Evolutionary conservation across 2,329 filamentous ascomycete genomes (phyloP).

Genomic region (Neofusicoccum ribis): DNA sequence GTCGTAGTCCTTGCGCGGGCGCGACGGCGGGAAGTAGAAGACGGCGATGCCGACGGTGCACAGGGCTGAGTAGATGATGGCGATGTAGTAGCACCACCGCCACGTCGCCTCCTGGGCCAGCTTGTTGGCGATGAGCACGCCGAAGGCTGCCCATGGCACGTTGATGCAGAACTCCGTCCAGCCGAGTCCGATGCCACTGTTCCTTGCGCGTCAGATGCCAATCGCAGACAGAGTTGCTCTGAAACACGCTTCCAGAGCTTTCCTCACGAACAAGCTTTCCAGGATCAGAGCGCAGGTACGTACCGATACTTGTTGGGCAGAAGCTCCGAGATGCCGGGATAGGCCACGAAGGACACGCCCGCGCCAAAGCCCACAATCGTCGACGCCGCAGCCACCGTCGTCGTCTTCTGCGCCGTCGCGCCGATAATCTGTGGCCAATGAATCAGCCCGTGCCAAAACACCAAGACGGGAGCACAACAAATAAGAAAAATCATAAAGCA

Average conservation of each 20-base stretch:
- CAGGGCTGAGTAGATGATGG: constrained; percentile 46
- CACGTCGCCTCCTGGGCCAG: constrained; percentile 35
- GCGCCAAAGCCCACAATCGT: constrained; percentile 6
- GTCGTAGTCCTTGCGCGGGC: constrained; percentile 34
- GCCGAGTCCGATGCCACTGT: constrained; percentile 29
- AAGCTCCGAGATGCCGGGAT: constrained; percentile 25
- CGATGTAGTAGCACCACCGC: constrained; percentile 41
- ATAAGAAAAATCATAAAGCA: too few relatives aligned
- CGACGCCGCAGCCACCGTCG: constrained; percentile 31
- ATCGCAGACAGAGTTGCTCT: not conserved
- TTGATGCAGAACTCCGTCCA: constrained; percentile 28
- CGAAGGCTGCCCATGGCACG: constrained; percentile 36
- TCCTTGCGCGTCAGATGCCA: not conserved
- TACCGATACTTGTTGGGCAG: constrained; percentile 26
- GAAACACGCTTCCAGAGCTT: not conserved
- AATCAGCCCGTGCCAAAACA: constrained; percentile 17
- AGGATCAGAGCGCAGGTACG: not conserved
- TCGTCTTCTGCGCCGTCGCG: constrained; percentile 35
- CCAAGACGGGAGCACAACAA: too few relatives aligned
- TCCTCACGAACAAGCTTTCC: not conserved
- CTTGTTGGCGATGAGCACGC: constrained; percentile 47
- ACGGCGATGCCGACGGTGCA: constrained; percentile 44
- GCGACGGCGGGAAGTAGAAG: constrained; percentile 52
- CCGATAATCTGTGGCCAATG: constrained; percentile 38
- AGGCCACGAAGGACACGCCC: constrained; percentile 16